A percentile compares a stretch with the other conserved stretches of the same genome.
Evolutionary conservation across 2,329 filamentous ascomycete genomes (phyloP).

Genomic region (Periconia digitata): DNA sequence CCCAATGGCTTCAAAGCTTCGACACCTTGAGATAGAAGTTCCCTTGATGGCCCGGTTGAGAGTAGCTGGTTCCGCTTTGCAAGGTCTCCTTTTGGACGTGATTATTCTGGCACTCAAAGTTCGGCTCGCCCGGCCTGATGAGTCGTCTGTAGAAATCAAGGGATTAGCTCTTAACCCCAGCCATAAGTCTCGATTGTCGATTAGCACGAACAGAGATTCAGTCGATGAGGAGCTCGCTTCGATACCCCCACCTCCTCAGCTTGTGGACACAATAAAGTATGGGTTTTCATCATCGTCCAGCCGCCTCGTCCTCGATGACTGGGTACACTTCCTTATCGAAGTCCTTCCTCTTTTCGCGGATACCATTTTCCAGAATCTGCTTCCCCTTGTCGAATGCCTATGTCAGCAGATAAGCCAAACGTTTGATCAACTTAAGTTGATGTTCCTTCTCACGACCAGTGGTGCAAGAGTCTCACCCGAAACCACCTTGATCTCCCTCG

Average conservation of each 20-base stretch:
- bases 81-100: conserved; percentile 77
- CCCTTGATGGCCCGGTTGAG: conserved; percentile 69
- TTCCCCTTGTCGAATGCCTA: conserved; percentile 88
- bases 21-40: conserved; percentile 68
- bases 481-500: conserved; percentile 75
- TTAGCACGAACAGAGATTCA: conserved; percentile 31
- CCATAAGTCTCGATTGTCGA: conserved; percentile 33
- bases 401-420: conserved; percentile 74
- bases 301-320: conserved; percentile 81
- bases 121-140: conserved; percentile 35
- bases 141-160: conserved; percentile 24
- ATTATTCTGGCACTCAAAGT: conserved; percentile 74
- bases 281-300: conserved; percentile 76
- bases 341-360: conserved; percentile 82
- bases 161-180: conserved; percentile 13
- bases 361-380: conserved; percentile 83
- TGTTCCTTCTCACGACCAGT: conserved; percentile 56
- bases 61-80: conserved; percentile 63
- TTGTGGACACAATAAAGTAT: conserved; percentile 83
- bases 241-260: conserved; percentile 61
- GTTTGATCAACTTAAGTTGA: conserved; percentile 72
- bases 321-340: conserved; percentile 83
- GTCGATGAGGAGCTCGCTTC: conserved; percentile 37
- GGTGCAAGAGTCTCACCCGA: conserved; percentile 56
- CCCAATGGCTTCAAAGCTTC: conserved; percentile 61